phyloP scores from a whole-genome alignment of 148 eudicot genomes.

The Spergularia bocconei region DNA sequence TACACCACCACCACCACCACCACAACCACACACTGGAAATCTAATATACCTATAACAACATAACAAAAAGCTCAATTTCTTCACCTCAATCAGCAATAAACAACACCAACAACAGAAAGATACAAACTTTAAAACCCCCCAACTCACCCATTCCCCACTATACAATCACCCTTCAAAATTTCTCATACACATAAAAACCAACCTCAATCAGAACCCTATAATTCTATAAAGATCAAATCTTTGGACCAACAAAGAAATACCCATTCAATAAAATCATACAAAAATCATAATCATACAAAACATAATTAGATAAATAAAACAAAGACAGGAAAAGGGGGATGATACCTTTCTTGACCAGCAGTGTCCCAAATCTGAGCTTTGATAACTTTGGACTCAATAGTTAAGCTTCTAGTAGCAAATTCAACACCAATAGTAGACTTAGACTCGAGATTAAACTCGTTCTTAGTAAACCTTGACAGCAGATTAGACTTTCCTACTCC shows the following conservation, averaged over 20 bases:
- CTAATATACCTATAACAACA: background rate
- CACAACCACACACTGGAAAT: background rate
- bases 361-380: constrained; percentile 92
- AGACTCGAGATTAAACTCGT: constrained; percentile 72
- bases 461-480: constrained; percentile 63
- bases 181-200: background rate
- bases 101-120: background rate
- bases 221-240: too few relatives aligned
- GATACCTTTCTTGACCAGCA: constrained; percentile 75
- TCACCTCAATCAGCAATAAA: constrained; percentile 8
- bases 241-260: background rate
- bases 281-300: background rate
- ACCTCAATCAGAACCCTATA: background rate
- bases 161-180: background rate
- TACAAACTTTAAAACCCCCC: background rate
- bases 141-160: too few relatives aligned
- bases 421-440: constrained; percentile 80
- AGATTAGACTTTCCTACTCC: constrained; percentile 73
- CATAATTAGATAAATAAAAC: background rate
- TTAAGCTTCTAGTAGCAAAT: constrained; percentile 60
- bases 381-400: constrained; percentile 47
- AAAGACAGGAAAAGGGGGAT: background rate
- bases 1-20: too few relatives aligned
- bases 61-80: background rate
- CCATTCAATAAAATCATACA: background rate